Conservation (phyloP, 495 filamentous ascomycete species). For the Xylaria scruposa region DNA sequence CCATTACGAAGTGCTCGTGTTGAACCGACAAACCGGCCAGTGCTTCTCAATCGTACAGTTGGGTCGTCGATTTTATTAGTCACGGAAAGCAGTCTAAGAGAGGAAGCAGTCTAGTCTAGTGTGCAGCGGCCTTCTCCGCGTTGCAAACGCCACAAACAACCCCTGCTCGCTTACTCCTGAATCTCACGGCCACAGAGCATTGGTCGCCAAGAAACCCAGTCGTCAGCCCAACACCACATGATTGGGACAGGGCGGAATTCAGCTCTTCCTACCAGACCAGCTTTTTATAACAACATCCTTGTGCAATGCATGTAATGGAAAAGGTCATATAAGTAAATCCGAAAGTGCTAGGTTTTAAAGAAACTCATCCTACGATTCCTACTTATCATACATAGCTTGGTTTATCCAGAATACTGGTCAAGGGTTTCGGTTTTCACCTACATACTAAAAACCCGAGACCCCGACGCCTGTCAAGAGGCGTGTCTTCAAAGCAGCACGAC, state of each 20-base stretch:
- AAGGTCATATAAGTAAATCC: neutral
- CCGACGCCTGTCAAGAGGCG: neutral
- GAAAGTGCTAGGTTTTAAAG: neutral
- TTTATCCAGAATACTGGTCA: neutral
- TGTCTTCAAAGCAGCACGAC: neutral
- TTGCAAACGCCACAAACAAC: conserved; percentile 18
- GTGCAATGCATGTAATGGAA: neutral
- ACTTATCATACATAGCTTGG: neutral
- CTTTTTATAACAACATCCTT: conserved; percentile 1
- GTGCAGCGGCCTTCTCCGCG: conserved; percentile 19
- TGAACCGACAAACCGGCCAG: conserved; percentile 1
- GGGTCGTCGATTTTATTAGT: conserved; percentile 19
- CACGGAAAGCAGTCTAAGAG: conserved; percentile 15
- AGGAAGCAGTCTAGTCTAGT: conserved; percentile 12
- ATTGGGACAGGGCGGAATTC: conserved; percentile 21
- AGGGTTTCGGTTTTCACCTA: neutral
- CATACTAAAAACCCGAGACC: neutral
- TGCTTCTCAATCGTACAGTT: conserved; percentile 8
- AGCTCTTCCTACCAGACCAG: conserved; percentile 2
- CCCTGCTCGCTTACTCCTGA: conserved; percentile 27
- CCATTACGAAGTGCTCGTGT: conserved; percentile 20
- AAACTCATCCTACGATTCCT: neutral
- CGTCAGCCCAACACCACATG: conserved; percentile 15
- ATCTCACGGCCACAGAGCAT: conserved; percentile 12
- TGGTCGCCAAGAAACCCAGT: conserved; percentile 5